A percentile compares a stretch with the other conserved stretches of the same genome.
Conservation (phyloP, 2,329 filamentous ascomycete species). For the Didymella sp. region DNA sequence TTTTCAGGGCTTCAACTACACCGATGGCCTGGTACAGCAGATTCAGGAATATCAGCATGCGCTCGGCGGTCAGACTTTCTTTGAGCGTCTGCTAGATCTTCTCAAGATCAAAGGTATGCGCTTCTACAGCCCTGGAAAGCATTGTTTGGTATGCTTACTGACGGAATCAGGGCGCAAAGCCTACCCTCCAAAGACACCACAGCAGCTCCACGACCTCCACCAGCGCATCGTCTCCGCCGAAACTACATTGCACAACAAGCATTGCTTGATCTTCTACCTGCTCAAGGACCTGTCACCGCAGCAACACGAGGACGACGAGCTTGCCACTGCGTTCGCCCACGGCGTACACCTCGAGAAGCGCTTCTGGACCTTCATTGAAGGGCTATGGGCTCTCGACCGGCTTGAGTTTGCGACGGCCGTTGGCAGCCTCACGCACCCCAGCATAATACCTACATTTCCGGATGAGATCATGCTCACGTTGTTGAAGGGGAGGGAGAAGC, state of each 20-base stretch:
- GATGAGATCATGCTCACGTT: constrained; percentile 80
- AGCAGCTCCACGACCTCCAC: constrained; percentile 72
- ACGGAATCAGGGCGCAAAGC: constrained; percentile 61
- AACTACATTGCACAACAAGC: constrained; percentile 76
- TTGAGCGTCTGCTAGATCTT: constrained; percentile 76
- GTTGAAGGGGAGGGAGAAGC: constrained; percentile 55
- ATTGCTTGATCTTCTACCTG: constrained; percentile 83
- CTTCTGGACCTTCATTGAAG: constrained; percentile 82
- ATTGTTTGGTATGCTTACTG: constrained; percentile 14
- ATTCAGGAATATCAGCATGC: constrained; percentile 72
- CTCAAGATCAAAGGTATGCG: constrained; percentile 72
- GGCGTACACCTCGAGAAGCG: constrained; percentile 72
- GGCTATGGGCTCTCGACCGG: constrained; percentile 80
- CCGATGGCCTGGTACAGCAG: constrained; percentile 54
- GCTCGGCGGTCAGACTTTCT: constrained; percentile 75
- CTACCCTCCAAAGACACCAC: constrained; percentile 77
- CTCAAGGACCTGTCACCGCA: constrained; percentile 73
- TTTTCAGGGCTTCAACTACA: constrained; percentile 57
- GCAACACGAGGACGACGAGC: constrained; percentile 56
- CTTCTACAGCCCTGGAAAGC: neutral
- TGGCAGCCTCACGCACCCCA: constrained; percentile 79
- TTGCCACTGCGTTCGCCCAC: constrained; percentile 65
- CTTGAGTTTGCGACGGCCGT: constrained; percentile 71
- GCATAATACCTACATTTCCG: constrained; percentile 78
- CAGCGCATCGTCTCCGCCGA: constrained; percentile 69